Conservation (phyloP, 805 yeast species). For the Hanseniaspora clermontiae region DNA sequence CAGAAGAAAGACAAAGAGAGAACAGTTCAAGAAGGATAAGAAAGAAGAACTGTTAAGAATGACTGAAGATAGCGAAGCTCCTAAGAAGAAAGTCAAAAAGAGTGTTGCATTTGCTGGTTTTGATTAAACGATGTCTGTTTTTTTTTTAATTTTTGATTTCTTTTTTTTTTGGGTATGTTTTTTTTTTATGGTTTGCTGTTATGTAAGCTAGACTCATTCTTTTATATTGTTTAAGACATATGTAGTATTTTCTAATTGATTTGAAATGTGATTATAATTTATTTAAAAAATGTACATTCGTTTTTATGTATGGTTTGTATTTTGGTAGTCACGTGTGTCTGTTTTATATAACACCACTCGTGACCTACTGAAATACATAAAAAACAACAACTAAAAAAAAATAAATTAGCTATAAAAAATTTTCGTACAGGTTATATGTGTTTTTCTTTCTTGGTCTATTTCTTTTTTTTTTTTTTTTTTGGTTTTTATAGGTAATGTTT, state of each 20-base stretch:
- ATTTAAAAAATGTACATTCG: no score
- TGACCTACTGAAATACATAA: no score
- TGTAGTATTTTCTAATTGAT: no score
- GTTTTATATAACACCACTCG: no score
- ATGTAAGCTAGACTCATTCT: no score
- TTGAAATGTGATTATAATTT: no score
- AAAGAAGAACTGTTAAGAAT: slow-evolving; percentile 1
- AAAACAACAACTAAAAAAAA: no score
- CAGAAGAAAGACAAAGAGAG: slow-evolving; percentile 45
- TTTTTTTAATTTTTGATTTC: neutral
- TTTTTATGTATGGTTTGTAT: no score
- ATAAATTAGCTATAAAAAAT: neutral
- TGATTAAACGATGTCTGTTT: neutral
- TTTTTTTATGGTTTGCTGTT: neutral
- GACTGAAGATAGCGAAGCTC: neutral
- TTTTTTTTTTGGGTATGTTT: neutral
- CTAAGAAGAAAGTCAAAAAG: slow-evolving; percentile 13
- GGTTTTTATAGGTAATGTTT: no score
- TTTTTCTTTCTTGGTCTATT: neutral
- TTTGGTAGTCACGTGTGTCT: no score
- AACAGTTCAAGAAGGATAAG: slow-evolving; percentile 14
- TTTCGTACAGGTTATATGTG: neutral
- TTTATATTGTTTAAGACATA: no score
- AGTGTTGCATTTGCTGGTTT: slow-evolving; percentile 15
- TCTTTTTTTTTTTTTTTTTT: no score